Base-by-base conservation (phyloP, 441 rosid species). In the Pelargonium fulgidum region DNA sequence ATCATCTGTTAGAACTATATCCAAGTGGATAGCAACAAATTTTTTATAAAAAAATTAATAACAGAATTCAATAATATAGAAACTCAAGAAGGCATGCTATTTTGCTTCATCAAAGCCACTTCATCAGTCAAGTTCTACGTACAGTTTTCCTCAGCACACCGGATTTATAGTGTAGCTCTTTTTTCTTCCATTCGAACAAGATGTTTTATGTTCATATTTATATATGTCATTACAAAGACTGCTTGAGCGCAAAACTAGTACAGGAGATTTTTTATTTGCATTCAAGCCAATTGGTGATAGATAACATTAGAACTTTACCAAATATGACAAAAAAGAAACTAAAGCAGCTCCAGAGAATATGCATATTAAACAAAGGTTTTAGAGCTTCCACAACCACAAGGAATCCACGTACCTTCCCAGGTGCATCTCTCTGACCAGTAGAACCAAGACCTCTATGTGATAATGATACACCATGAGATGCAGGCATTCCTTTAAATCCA, bases 361-460 rank as follows among this genome's bases (percentile, higher is more conserved):
- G 6, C 39, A 33, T 33, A 33, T 0, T 33, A 33, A 4, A 33
- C 6, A 33, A 33, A 52, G 17, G 20, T 52, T 52, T 12, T 50
- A 16, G 58, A 50, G 8, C 8, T 52, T 52, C 10, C 5, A 52
- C 9, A n/a, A 50, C 16, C 59, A 14, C 16, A 14, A 52, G 59
- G 59, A 65, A 76, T 76, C 67, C 39, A 76, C 82, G 59, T 66
- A 94, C 99, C 97, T 84, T 95, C 67, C 99, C 98, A 5, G 90
- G 90, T 73, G 86, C 87, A 83, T 92, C 99, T 82, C 97, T 87
- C 85, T 89, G 95, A 62, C 99, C 97, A n/a, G 98, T 92, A 62
- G 99, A 95, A 77, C 98, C 99, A 73, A 66, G 48, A 69, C 85
- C 83, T 73, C 97, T 80, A 83, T 95, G 99, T 11, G 93, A 75